These are phyloP conservation scores for Tylopilus balloui DNA, from an alignment of 768 basidiomycete species.

Conservation along the genomic window DNA sequence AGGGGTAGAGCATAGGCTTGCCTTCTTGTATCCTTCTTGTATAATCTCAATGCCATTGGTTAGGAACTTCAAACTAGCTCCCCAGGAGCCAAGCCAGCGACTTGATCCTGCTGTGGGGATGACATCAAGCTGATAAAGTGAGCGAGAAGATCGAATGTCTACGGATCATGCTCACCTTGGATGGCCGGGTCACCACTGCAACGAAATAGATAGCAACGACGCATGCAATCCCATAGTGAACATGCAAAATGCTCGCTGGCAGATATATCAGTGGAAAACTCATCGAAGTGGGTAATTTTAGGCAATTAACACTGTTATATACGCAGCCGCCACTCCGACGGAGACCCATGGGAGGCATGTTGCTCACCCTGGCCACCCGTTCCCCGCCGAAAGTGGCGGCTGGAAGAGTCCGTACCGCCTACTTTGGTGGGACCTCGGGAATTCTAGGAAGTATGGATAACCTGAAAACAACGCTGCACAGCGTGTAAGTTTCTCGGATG, in stretches of 20 bases:
- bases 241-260: too few relatives aligned
- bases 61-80: constrained; percentile 13
- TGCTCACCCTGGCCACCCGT: too few relatives aligned
- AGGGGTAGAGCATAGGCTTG: constrained; percentile 12
- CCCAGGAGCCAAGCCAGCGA: constrained; percentile 22
- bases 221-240: not conserved
- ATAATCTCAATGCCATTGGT: constrained; percentile 17
- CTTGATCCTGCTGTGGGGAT: constrained; percentile 30
- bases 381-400: too few relatives aligned
- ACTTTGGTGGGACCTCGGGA: too few relatives aligned
- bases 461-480: too few relatives aligned
- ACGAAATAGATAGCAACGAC: not conserved
- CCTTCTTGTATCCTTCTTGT: constrained; percentile 31
- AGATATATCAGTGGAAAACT: not conserved
- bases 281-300: not conserved
- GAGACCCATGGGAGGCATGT: too few relatives aligned
- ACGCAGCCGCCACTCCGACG: too few relatives aligned
- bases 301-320: too few relatives aligned
- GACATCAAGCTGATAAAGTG: constrained; percentile 15
- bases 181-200: not conserved
- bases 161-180: not conserved
- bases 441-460: too few relatives aligned
- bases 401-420: too few relatives aligned
- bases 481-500: too few relatives aligned
- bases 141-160: not conserved